These are phyloP conservation scores for Amanita pallidorosea DNA, from an alignment of 768 basidiomycete species.

Conservation along the genomic window DNA sequence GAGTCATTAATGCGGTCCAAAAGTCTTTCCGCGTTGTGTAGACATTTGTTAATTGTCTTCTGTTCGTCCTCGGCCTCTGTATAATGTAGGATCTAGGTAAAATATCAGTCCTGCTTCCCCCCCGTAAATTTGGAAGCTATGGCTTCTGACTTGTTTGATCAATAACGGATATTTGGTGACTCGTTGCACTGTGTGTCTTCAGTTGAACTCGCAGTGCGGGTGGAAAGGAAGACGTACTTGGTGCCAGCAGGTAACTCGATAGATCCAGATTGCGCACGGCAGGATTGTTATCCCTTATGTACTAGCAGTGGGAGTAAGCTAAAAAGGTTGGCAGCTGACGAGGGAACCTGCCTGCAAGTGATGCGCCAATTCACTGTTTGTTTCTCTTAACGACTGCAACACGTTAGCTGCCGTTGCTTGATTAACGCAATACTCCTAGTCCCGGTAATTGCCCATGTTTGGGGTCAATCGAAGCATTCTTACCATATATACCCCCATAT, in stretches of 20 bases:
- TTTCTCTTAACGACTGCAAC: conserved; percentile 61
- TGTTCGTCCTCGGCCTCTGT: conserved; percentile 62
- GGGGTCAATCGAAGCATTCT: conserved; percentile 9
- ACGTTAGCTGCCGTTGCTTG: conserved; percentile 71
- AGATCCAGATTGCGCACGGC: conserved; percentile 74
- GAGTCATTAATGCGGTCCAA: conserved; percentile 80
- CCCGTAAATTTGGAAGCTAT: not conserved
- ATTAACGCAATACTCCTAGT: conserved; percentile 83
- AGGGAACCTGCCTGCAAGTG: conserved; percentile 50
- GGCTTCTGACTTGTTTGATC: conserved; percentile 51
- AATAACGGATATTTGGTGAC: conserved; percentile 91
- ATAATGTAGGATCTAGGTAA: conserved; percentile 59
- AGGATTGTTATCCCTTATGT: conserved; percentile 62
- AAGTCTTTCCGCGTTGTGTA: conserved; percentile 59
- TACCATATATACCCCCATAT: conserved; percentile 77
- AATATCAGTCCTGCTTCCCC: not conserved
- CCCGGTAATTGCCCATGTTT: not conserved
- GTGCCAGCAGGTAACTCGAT: conserved; percentile 85
- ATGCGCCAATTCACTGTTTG: conserved; percentile 49
- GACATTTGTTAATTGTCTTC: conserved; percentile 38
- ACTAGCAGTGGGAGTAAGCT: conserved; percentile 25
- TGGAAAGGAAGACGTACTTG: conserved; percentile 44
- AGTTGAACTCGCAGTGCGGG: not conserved
- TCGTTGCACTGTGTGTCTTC: conserved; percentile 65
- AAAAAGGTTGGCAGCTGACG: not conserved